These are phyloP conservation scores for Epithemia pelagica DNA, from an alignment of 108 stramenopile species.

Conservation along the genomic window DNA sequence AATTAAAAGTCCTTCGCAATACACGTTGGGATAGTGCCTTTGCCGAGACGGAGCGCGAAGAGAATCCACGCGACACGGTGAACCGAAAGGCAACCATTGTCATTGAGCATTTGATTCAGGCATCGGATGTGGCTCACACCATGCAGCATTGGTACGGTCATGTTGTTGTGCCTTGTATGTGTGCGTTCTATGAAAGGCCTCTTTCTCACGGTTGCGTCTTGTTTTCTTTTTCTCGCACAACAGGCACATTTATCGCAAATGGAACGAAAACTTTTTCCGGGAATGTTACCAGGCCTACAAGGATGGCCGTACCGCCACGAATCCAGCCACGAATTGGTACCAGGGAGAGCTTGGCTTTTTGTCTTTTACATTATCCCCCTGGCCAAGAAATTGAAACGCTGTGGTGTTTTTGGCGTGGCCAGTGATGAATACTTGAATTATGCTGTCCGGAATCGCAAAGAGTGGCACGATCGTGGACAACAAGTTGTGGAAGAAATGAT, in stretches of 20 bases:
- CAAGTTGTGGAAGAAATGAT: conserved; percentile 9
- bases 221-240: neutral
- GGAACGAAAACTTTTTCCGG: conserved; percentile 28
- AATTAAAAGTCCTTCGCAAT: conserved; percentile 6
- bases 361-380: conserved; percentile 37
- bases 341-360: conserved; percentile 27
- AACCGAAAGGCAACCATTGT: conserved; percentile 40
- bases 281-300: conserved; percentile 22
- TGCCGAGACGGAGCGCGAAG: neutral
- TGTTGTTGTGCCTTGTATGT: too few species aligned
- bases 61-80: conserved; percentile 1
- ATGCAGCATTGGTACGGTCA: conserved; percentile 42
- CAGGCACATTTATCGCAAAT: conserved; percentile 12
- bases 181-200: neutral
- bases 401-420: conserved; percentile 32
- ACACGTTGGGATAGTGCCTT: conserved; percentile 15
- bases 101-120: conserved; percentile 44
- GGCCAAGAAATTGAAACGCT: conserved; percentile 36
- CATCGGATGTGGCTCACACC: conserved; percentile 43
- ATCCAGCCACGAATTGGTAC: conserved; percentile 21
- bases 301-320: conserved; percentile 16
- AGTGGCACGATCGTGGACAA: conserved; percentile 17
- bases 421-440: conserved; percentile 28
- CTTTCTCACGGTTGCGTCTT: neutral
- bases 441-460: conserved; percentile 20